Evolutionary conservation across 1,284 basidiomycete genomes (phyloP).

Genomic region (Moesziomyces parantarcticus): DNA sequence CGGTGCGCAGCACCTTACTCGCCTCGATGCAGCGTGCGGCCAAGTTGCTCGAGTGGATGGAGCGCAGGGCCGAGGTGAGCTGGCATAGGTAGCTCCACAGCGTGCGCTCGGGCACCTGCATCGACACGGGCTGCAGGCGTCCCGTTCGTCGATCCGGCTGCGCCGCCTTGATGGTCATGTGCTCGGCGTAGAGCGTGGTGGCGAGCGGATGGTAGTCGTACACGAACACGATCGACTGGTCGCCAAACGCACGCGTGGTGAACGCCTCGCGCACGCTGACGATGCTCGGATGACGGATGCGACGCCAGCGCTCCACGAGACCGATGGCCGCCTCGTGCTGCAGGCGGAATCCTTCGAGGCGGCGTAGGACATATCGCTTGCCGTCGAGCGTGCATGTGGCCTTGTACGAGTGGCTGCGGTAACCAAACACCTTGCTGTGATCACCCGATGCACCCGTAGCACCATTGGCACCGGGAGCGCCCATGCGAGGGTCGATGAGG

Average conservation of each 20-base stretch:
- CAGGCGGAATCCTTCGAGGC: slow-evolving; percentile 89
- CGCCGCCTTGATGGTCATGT: slow-evolving; percentile 70
- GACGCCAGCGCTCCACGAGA: slow-evolving; percentile 87
- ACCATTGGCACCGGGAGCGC: slow-evolving; percentile 46
- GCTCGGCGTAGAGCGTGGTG: slow-evolving; percentile 81
- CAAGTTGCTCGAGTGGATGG: slow-evolving; percentile 82
- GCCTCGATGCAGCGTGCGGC: slow-evolving; percentile 86
- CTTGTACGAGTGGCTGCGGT: slow-evolving; percentile 81
- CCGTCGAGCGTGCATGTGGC: slow-evolving; percentile 84
- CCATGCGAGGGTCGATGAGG: slow-evolving; percentile 56
- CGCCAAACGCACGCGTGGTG: slow-evolving; percentile 91
- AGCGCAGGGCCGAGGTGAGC: slow-evolving; percentile 85
- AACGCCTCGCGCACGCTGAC: slow-evolving; percentile 90
- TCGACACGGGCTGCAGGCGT: slow-evolving; percentile 58
- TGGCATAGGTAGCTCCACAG: slow-evolving; percentile 96
- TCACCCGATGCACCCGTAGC: slow-evolving; percentile 59
- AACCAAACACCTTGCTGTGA: slow-evolving; percentile 71
- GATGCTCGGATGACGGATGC: slow-evolving; percentile 86
- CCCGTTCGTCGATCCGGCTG: slow-evolving; percentile 66
- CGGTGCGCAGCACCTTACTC: slow-evolving; percentile 87
- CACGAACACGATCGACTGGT: slow-evolving; percentile 85
- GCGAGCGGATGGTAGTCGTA: slow-evolving; percentile 91
- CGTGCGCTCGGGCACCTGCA: slow-evolving; percentile 79
- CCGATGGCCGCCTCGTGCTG: slow-evolving; percentile 77
- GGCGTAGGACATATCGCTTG: slow-evolving; percentile 79